Percentiles rank a stretch among this genome's conserved stretches.
Conservation (phyloP, 331 rosid genomes). For the Acacia pycnantha region DNA sequence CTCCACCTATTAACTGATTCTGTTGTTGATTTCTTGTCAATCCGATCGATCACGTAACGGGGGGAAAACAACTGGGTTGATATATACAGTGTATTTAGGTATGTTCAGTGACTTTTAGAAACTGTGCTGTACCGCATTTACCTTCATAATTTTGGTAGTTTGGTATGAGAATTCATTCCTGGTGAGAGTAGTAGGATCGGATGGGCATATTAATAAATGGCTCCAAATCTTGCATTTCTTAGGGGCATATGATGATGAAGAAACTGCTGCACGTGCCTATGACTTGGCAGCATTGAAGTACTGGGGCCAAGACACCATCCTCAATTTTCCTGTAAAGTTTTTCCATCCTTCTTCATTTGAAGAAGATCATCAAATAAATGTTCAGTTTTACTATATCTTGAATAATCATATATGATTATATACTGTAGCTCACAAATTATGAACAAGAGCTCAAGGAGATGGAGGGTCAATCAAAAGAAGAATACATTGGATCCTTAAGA, state of each 20-base stretch:
- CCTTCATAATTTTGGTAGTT: neutral
- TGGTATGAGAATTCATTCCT: neutral
- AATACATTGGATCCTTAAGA: conserved; percentile 87
- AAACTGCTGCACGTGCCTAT: conserved; percentile 96
- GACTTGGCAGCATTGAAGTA: conserved; percentile 99
- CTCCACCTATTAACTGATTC: neutral
- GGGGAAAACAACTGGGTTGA: conserved; percentile 30
- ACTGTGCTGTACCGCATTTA: neutral
- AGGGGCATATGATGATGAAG: conserved; percentile 97
- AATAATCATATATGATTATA: neutral
- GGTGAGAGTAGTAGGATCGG: neutral
- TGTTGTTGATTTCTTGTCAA: neutral
- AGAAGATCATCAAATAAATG: neutral
- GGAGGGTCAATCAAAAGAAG: conserved; percentile 88
- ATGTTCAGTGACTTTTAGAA: conserved; percentile 2
- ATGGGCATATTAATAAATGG: conserved; percentile 13
- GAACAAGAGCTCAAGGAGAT: conserved; percentile 67
- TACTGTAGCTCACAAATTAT: conserved; percentile 55
- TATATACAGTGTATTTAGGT: conserved; percentile 48
- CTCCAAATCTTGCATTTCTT: conserved; percentile 24
- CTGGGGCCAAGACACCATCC: conserved; percentile 87
- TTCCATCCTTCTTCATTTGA: neutral
- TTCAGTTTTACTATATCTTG: neutral
- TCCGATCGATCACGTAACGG: neutral
- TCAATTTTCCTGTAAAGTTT: conserved; percentile 74